phyloP scores from a whole-genome alignment of 169 alveolate genomes.

The Plasmodium berghei region DNA sequence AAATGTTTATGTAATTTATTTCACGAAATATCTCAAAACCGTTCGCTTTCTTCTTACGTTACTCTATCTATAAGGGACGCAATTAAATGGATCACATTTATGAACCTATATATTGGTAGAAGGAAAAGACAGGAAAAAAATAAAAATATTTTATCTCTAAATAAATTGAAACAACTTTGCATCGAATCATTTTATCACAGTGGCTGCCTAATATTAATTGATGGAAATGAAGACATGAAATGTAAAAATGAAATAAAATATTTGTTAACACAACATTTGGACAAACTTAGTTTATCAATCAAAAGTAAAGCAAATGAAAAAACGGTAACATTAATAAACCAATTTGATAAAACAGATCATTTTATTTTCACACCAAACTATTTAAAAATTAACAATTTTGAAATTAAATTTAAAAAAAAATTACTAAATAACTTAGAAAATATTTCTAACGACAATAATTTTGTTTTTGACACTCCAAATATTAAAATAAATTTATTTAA shows the following conservation, averaged over 20 bases:
- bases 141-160: background rate
- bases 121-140: background rate
- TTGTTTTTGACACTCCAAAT: conserved; percentile 92
- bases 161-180: conserved; percentile 14
- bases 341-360: conserved; percentile 4
- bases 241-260: conserved; percentile 17
- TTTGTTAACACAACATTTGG: conserved; percentile 22
- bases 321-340: background rate
- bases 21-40: conserved; percentile 49
- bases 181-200: conserved; percentile 54
- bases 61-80: conserved; percentile 51
- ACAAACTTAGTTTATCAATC: conserved; percentile 5
- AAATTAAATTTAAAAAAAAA: conserved; percentile 34
- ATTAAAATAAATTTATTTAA: conserved; percentile 91
- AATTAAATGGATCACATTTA: conserved; percentile 46
- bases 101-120: conserved; percentile 25
- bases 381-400: conserved; percentile 41
- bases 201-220: conserved; percentile 64
- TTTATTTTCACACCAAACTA: conserved; percentile 18
- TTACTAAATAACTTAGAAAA: background rate
- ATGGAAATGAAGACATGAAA: conserved; percentile 57
- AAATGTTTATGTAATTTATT: conserved; percentile 23
- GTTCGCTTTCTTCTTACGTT: background rate
- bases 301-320: conserved; percentile 1
- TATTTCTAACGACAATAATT: conserved; percentile 48